Conservation (phyloP, 1,139 yeast species). For the Kodamaea sp. region DNA sequence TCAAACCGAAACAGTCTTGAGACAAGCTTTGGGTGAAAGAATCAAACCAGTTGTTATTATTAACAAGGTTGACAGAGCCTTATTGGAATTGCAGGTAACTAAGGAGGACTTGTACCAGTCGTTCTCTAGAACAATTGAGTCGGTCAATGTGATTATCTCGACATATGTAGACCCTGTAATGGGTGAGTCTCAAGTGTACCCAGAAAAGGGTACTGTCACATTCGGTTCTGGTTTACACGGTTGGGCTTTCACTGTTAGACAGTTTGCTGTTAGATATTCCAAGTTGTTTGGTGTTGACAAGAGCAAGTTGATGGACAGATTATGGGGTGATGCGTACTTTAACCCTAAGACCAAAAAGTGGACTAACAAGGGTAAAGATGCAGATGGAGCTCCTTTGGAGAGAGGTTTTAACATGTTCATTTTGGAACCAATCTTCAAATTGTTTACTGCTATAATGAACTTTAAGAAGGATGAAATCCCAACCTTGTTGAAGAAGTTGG, state of each 20-base stretch:
- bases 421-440: conserved; percentile 98
- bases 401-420: conserved; percentile 99
- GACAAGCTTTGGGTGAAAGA: conserved; percentile 99
- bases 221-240: conserved; percentile 99
- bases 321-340: conserved; percentile 99
- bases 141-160: conserved; percentile 97
- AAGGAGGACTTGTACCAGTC: conserved; percentile 99
- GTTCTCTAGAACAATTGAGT: conserved; percentile 97
- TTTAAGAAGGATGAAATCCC: conserved; percentile 89
- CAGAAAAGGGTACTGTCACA: conserved; percentile 98
- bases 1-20: conserved; percentile 99
- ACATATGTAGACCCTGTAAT: conserved; percentile 88
- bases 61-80: conserved; percentile 99
- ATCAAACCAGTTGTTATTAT: conserved; percentile 97
- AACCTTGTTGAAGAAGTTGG: conserved; percentile 86
- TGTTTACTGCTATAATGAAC: conserved; percentile 57
- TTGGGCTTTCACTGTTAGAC: conserved; percentile 99
- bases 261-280: conserved; percentile 97
- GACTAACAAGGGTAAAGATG: conserved; percentile 95
- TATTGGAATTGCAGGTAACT: conserved; percentile 97
- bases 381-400: conserved; percentile 93
- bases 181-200: conserved; percentile 99
- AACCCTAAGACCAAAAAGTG: conserved; percentile 99
- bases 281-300: conserved; percentile 99
- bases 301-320: conserved; percentile 96